A percentile compares a stretch with the other conserved stretches of the same genome.
These are phyloP conservation scores for Polyporus tsugae DNA, from an alignment of 1,284 basidiomycete genomes.

Conservation along the genomic window DNA sequence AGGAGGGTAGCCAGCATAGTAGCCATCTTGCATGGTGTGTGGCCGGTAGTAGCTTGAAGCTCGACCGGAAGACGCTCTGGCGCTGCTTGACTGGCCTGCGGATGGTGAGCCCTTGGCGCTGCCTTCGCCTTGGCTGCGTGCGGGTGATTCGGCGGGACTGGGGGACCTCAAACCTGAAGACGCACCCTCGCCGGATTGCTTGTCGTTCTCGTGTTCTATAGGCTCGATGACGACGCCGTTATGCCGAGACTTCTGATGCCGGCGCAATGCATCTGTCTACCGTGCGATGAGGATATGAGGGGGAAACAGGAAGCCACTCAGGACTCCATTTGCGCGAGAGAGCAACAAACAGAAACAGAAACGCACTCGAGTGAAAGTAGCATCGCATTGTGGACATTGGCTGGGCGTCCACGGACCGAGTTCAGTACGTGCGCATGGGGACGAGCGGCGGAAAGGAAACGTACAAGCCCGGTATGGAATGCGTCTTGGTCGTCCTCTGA, in stretches of 20 bases:
- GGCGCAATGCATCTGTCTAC: conserved; percentile 47
- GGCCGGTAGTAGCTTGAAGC: conserved; percentile 68
- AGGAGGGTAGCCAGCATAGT: conserved; percentile 33
- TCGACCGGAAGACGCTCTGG: conserved; percentile 33
- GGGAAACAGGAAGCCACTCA: background rate
- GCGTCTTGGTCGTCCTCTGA: conserved; percentile 77
- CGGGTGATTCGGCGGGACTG: conserved; percentile 59
- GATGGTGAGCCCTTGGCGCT: conserved; percentile 47
- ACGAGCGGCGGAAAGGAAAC: conserved; percentile 39
- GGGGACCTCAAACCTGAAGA: conserved; percentile 54
- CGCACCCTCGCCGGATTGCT: conserved; percentile 45
- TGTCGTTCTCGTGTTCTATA: conserved; percentile 41
- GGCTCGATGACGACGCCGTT: conserved; percentile 73
- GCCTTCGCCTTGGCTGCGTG: conserved; percentile 47
- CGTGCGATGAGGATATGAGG: background rate
- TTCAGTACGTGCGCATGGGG: conserved; percentile 6
- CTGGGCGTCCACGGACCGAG: conserved; percentile 45
- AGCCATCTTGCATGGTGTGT: conserved; percentile 53
- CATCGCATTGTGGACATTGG: conserved; percentile 78
- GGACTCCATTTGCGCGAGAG: background rate
- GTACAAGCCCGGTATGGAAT: conserved; percentile 75
- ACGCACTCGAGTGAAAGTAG: conserved; percentile 77
- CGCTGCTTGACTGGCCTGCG: conserved; percentile 38
- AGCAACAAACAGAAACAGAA: conserved; percentile 25
- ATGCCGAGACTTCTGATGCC: conserved; percentile 64